Evolutionary conservation across 495 filamentous ascomycete species (phyloP).

Genomic region (Parathielavia hyrcaniae): DNA sequence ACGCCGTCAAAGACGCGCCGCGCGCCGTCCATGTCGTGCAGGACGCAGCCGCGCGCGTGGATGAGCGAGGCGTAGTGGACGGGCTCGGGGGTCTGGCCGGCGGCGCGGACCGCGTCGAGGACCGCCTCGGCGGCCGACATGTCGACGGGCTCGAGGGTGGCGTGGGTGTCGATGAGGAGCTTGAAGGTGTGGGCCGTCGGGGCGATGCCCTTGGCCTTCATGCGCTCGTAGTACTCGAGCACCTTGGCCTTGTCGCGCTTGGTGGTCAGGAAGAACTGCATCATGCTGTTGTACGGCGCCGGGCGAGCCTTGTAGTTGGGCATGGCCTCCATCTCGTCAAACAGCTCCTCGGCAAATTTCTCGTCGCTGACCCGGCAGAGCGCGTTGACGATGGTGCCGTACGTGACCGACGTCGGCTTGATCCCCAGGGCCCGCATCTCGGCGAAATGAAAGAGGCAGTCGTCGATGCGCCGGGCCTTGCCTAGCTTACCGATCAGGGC

Average conservation of each 20-base stretch:
- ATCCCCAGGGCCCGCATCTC: constrained; percentile 93
- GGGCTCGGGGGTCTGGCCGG: constrained; percentile 73
- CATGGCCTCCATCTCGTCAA: constrained; percentile 98
- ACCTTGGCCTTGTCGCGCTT: constrained; percentile 93
- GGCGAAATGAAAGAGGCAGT: constrained; percentile 94
- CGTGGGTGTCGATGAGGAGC: constrained; percentile 91
- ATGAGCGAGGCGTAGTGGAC: constrained; percentile 94
- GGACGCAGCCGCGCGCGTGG: constrained; percentile 90
- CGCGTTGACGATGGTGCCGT: constrained; percentile 96
- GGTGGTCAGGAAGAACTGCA: constrained; percentile 97
- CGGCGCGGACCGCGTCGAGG: constrained; percentile 66
- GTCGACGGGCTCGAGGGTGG: constrained; percentile 86
- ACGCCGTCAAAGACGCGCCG: constrained; percentile 75
- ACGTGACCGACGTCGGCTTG: constrained; percentile 93
- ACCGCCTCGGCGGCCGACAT: constrained; percentile 85
- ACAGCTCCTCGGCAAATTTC: constrained; percentile 94
- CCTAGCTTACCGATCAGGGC: constrained; percentile 97
- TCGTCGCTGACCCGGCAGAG: constrained; percentile 96
- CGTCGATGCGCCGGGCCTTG: constrained; percentile 94
- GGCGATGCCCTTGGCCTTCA: constrained; percentile 78
- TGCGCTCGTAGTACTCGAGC: constrained; percentile 90
- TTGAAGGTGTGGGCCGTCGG: constrained; percentile 97
- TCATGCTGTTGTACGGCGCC: constrained; percentile 96
- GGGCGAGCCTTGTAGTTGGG: constrained; percentile 97
- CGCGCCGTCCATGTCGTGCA: constrained; percentile 82